Conservation (phyloP, 306 rosid species). For the Castanopsis chinensis region DNA sequence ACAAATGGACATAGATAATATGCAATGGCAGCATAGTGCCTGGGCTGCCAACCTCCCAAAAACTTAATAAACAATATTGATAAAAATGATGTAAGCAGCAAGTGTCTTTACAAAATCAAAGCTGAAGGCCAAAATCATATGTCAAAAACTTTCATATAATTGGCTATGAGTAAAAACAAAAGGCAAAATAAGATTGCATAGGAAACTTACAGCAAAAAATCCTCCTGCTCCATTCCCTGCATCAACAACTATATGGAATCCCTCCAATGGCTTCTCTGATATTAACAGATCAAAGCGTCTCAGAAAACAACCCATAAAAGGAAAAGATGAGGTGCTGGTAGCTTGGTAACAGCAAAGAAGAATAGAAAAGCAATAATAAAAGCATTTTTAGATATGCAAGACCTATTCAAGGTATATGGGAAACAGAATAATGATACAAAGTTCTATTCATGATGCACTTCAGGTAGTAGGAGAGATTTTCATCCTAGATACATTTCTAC, state of each 20-base stretch:
- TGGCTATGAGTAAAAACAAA: not conserved
- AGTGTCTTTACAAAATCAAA: not conserved
- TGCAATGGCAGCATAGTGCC: not conserved
- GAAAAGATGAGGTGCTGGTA: not conserved
- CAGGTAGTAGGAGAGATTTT: conserved; percentile 2
- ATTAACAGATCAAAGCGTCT: conserved; percentile 13
- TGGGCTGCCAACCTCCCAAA: not conserved
- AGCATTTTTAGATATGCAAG: not conserved
- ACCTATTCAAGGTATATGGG: not conserved
- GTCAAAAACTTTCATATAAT: not conserved
- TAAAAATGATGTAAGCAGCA: not conserved
- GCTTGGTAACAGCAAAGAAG: not conserved
- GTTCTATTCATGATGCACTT: conserved; percentile 17
- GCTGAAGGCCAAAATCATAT: not conserved
- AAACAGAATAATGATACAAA: not conserved
- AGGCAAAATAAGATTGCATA: conserved; percentile 3
- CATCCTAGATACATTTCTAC: conserved; percentile 17
- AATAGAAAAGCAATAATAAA: not conserved
- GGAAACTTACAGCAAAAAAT: conserved; percentile 68
- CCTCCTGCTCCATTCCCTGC: conserved; percentile 99
- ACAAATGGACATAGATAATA: not conserved
- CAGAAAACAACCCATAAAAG: conserved; percentile 2
- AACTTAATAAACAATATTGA: not conserved
- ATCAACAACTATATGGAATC: conserved; percentile 92
- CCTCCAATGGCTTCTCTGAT: conserved; percentile 86